Evolutionary conservation across 225 moss, liverwort and hornwort genomes (phyloP).

Genomic region (Climacium dendroides): DNA sequence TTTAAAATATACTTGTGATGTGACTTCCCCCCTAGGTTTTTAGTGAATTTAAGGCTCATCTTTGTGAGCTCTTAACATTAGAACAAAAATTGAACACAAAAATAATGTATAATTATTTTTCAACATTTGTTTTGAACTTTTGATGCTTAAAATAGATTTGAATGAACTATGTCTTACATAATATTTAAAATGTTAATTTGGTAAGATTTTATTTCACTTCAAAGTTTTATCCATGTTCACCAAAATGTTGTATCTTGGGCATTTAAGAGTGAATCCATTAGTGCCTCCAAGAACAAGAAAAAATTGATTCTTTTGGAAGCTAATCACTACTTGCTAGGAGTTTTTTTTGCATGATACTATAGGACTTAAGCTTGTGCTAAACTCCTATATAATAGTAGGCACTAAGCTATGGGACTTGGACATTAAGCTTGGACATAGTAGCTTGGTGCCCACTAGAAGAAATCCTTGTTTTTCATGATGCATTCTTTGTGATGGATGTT

Average conservation of each 20-base stretch:
- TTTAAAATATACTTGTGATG: background rate
- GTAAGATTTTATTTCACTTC: background rate
- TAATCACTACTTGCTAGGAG: background rate
- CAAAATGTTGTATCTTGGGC: background rate
- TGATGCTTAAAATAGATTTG: background rate
- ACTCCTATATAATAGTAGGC: too few relatives aligned
- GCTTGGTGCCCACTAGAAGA: too few relatives aligned
- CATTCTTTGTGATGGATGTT: too few relatives aligned
- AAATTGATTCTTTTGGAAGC: too few relatives aligned
- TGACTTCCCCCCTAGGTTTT: rapidly evolving
- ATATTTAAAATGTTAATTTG: background rate
- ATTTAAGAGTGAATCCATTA: too few relatives aligned
- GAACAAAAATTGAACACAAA: background rate
- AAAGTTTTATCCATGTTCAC: background rate
- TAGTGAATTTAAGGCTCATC: background rate
- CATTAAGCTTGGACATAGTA: background rate
- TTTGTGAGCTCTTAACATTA: background rate
- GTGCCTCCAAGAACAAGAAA: background rate
- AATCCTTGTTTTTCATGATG: too few relatives aligned
- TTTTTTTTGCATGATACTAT: rapidly evolving
- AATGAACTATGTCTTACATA: background rate
- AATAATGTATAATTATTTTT: too few relatives aligned
- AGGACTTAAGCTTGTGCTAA: too few relatives aligned
- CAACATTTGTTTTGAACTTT: background rate
- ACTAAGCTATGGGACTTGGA: background rate